Evolutionary conservation across 768 basidiomycete species (phyloP), one percentile per base, ranked within the genome.

Genomic region (Mycena vulgaris): DNA sequence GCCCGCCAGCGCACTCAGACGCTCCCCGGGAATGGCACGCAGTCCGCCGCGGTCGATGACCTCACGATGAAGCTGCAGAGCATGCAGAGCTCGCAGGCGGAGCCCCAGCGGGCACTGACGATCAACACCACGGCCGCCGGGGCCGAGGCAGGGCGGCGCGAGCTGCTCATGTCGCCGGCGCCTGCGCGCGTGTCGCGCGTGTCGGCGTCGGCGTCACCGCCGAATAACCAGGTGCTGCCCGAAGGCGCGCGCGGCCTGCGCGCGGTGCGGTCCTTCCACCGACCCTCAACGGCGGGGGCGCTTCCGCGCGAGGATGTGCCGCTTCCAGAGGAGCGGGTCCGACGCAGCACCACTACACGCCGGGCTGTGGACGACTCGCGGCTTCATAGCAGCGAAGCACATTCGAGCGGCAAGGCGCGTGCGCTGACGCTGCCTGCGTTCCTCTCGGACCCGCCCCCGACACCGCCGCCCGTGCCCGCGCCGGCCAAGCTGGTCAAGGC

Each of bases 221-320:
- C 76, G 31, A 72, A 63, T 9, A 39, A 74, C 28, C 75, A 78
- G 31, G 63, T 74, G 59, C 69, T 77, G 49, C 53, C 77, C 58
- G 51, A 73, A 82, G 82, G 23, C 92, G 93, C 73, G 58, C 73
- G 76, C n/a, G 68, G 77, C 63, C 72, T 93, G 31, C 87, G 86
- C 23, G 80, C 86, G 25, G 82, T 81, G 84, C 86, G 89, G 21
- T 93, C 93, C 10, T 91, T 94, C 82, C 91, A 89, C 74, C 88
- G 85, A 37, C 77, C 84, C 13, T 14, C 60, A 79, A 84, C 52
- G 75, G 79, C 52, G 78, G 81, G 37, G 67, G 80, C 19, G 63
- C 75, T 2, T 85, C 86, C 10, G 79, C 79, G 53, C 49, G 76
- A 74, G 33, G 79, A 76, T 1, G 55, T 70, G 69, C 79, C 68